These are phyloP conservation scores for Yamadazyma epiphylla DNA, from an alignment of 1,139 yeast genomes.

Conservation along the genomic window DNA sequence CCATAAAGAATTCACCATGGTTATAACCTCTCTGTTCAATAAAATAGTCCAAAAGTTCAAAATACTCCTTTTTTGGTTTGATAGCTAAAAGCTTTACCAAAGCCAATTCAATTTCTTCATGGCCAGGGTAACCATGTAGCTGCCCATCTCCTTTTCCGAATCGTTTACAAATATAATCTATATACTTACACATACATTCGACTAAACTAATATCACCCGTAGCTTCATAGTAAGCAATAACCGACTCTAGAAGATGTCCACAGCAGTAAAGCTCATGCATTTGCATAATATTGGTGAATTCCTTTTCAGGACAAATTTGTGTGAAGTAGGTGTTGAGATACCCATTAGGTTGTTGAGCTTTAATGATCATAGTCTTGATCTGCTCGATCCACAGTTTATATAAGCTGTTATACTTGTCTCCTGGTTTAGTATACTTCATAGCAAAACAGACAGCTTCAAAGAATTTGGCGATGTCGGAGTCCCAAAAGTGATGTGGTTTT, in stretches of 20 bases:
- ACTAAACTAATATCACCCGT: conserved; percentile 14
- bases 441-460: conserved; percentile 17
- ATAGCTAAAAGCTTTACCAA: conserved; percentile 14
- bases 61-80: conserved; percentile 12
- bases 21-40: conserved; percentile 17
- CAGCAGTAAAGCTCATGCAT: conserved; percentile 20
- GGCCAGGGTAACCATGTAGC: conserved; percentile 21
- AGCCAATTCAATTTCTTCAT: conserved; percentile 20
- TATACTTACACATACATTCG: conserved; percentile 13
- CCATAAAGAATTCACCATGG: conserved; percentile 15
- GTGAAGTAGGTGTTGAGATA: conserved; percentile 18
- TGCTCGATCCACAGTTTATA: conserved; percentile 15
- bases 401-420: conserved; percentile 6
- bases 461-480: conserved; percentile 20
- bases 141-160: conserved; percentile 15
- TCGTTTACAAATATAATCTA: conserved; percentile 13
- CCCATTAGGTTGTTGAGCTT: conserved; percentile 20
- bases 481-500: conserved; percentile 21
- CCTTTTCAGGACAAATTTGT: conserved; percentile 15
- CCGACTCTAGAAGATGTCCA: conserved; percentile 20
- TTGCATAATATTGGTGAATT: conserved; percentile 15
- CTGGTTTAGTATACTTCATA: conserved; percentile 12
- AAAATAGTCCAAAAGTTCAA: conserved; percentile 15
- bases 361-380: conserved; percentile 14
- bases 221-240: conserved; percentile 16